Conservation (phyloP, 306 rosid genomes). For the Arachis hypogaea region DNA sequence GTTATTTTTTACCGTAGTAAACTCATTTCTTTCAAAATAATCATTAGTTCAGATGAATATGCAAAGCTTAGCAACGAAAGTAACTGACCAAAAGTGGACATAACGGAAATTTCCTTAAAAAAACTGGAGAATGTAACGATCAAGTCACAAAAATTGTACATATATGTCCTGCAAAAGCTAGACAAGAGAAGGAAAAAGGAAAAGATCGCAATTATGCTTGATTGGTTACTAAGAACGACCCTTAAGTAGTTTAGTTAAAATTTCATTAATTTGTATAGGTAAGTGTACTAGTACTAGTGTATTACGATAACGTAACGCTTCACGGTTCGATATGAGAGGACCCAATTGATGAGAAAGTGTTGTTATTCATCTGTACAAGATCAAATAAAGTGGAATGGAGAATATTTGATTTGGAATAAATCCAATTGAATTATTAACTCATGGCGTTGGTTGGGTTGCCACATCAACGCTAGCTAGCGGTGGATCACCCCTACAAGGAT, state of each 20-base stretch:
- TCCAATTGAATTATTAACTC: background rate
- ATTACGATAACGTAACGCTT: too few relatives aligned
- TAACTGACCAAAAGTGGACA: background rate
- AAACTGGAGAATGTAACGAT: background rate
- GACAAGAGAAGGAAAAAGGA: background rate
- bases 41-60: too few relatives aligned
- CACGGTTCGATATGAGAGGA: background rate
- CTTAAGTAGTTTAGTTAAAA: too few relatives aligned
- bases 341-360: conserved; percentile 1
- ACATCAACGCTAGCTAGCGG: background rate
- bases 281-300: too few relatives aligned
- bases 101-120: background rate
- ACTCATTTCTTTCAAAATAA: too few relatives aligned
- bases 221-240: background rate
- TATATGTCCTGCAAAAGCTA: background rate
- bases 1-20: too few relatives aligned
- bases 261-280: too few relatives aligned
- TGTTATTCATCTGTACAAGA: background rate
- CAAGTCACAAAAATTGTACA: background rate
- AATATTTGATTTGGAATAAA: conserved; percentile 2
- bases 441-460: conserved; percentile 6
- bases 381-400: background rate
- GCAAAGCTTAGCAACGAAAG: background rate
- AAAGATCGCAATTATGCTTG: too few relatives aligned
- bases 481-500: background rate